phyloP scores from a whole-genome alignment of 2,329 filamentous ascomycete species.

The Colletotrichum truncatum region DNA sequence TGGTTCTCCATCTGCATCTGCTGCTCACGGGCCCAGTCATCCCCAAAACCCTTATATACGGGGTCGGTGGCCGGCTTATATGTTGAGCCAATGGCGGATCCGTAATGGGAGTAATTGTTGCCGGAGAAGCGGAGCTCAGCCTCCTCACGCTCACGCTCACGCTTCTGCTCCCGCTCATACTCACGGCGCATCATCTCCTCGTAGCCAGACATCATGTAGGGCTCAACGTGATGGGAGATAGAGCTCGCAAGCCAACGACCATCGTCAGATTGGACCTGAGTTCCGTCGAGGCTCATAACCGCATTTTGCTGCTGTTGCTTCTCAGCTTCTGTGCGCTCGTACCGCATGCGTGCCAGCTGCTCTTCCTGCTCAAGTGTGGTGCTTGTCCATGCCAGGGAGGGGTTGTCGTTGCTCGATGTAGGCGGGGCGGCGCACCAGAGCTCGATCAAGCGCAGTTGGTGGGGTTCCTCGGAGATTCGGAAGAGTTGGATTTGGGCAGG shows the following conservation, averaged over 20 bases:
- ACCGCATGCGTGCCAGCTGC: slow-evolving; percentile 68
- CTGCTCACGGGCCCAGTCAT: slow-evolving; percentile 43
- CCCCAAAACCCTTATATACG: slow-evolving; percentile 63
- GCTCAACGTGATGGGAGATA: slow-evolving; percentile 67
- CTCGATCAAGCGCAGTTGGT: slow-evolving; percentile 80
- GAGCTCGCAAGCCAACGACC: slow-evolving; percentile 58
- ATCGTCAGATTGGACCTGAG: slow-evolving; percentile 59
- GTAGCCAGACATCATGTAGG: slow-evolving; percentile 88
- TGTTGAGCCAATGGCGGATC: slow-evolving; percentile 43
- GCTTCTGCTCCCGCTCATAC: slow-evolving; percentile 55
- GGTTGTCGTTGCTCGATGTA: slow-evolving; percentile 62
- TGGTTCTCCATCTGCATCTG: slow-evolving; percentile 73
- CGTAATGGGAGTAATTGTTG: slow-evolving; percentile 54
- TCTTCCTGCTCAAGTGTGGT: slow-evolving; percentile 67
- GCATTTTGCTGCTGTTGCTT: slow-evolving; percentile 48
- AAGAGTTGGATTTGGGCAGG: slow-evolving; percentile 83
- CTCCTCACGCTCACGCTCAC: slow-evolving; percentile 40
- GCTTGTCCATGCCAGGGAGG: slow-evolving; percentile 60
- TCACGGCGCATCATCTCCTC: slow-evolving; percentile 73
- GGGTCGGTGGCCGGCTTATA: slow-evolving; percentile 66
- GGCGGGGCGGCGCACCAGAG: slow-evolving; percentile 87
- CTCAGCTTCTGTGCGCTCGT: slow-evolving; percentile 53
- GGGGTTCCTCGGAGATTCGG: slow-evolving; percentile 75
- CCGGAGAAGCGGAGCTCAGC: slow-evolving; percentile 47
- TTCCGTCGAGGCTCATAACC: slow-evolving; percentile 64